These are phyloP conservation scores for Suillus paluster DNA, from an alignment of 768 basidiomycete genomes.

Conservation along the genomic window DNA sequence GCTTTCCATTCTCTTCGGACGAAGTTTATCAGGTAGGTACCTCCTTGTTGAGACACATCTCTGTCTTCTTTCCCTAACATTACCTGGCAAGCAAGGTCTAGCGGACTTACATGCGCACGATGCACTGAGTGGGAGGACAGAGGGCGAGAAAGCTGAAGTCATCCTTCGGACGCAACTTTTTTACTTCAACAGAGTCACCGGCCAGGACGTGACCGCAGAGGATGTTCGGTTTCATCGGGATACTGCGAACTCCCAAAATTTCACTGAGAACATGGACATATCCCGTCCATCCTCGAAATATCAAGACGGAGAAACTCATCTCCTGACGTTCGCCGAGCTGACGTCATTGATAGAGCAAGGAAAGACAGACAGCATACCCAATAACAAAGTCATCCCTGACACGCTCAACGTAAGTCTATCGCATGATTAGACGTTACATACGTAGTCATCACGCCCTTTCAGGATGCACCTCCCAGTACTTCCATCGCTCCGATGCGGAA, in stretches of 20 bases:
- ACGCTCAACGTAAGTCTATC: conserved; percentile 57
- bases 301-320: conserved; percentile 40
- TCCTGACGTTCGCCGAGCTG: conserved; percentile 69
- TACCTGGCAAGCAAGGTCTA: conserved; percentile 62
- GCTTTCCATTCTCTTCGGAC: conserved; percentile 61
- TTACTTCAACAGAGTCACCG: conserved; percentile 67
- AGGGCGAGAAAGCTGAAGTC: conserved; percentile 49
- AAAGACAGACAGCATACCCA: conserved; percentile 73
- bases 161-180: conserved; percentile 63
- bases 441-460: conserved; percentile 8
- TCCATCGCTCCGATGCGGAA: conserved; percentile 53
- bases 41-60: background rate
- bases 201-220: conserved; percentile 31
- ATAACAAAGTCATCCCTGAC: conserved; percentile 76
- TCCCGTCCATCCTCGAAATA: conserved; percentile 13
- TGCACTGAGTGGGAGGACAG: conserved; percentile 38
- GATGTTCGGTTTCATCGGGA: conserved; percentile 22
- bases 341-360: conserved; percentile 74
- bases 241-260: conserved; percentile 16
- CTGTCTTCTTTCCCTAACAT: conserved; percentile 14
- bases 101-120: conserved; percentile 55
- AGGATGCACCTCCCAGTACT: conserved; percentile 62
- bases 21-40: conserved; percentile 60
- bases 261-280: background rate
- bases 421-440: conserved; percentile 4